Conservation (phyloP, 768 basidiomycete species). For the Naganishia kalamii region DNA sequence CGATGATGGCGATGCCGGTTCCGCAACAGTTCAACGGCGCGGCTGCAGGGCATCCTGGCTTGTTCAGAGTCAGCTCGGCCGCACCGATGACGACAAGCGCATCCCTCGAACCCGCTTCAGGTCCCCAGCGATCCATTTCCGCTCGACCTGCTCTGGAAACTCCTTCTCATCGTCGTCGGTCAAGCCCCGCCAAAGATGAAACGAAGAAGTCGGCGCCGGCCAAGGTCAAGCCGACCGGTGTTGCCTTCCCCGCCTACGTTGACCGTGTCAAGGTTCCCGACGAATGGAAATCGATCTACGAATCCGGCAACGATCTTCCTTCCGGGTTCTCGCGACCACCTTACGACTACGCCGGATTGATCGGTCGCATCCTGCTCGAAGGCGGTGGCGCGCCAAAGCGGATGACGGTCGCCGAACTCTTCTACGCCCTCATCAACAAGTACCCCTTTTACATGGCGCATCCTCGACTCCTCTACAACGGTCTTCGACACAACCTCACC, state of each 20-base stretch:
- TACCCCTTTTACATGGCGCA: slow-evolving; percentile 28
- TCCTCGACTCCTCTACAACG: slow-evolving; percentile 46
- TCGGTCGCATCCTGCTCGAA: slow-evolving; percentile 40
- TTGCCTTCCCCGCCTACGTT: slow-evolving; percentile 9
- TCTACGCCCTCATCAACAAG: slow-evolving; percentile 16
- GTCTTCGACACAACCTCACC: slow-evolving; percentile 44
- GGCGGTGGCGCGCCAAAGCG: slow-evolving; percentile 32
- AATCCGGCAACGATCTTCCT: neutral
- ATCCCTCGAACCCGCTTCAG: neutral
- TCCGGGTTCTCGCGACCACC: slow-evolving; percentile 7
- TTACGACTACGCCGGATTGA: slow-evolving; percentile 38
- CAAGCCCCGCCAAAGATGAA: neutral
- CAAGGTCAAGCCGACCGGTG: neutral
- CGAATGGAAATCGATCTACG: slow-evolving; percentile 5
- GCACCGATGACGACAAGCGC: neutral
- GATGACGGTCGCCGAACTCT: slow-evolving; percentile 42
- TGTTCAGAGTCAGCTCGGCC: slow-evolving; percentile 3
- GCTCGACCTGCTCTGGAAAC: neutral
- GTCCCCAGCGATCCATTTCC: neutral
- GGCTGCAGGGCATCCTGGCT: neutral
- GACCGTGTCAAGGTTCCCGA: slow-evolving; percentile 3
- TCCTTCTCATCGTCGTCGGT: neutral
- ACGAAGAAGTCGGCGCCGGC: neutral
- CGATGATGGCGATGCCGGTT: neutral
- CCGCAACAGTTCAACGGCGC: neutral